A percentile compares a stretch with the other conserved stretches of the same genome.
Evolutionary conservation across 306 rosid genomes (phyloP).

Genomic region (Alnus glutinosa): DNA sequence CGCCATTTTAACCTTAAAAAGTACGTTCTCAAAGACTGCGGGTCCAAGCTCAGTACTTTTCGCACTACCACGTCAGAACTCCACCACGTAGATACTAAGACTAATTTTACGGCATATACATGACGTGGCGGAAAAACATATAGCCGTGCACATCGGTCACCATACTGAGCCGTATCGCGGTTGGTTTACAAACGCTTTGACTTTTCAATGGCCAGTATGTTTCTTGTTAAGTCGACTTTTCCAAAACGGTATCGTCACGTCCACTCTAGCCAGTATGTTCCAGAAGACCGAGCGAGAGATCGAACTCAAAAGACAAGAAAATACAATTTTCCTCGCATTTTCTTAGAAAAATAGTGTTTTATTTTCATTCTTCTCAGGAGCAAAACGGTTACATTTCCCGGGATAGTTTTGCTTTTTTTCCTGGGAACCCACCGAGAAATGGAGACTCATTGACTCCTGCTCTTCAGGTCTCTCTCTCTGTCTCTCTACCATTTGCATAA

Average conservation of each 20-base stretch:
- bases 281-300: slow-evolving; percentile 14
- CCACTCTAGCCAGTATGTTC: not conserved
- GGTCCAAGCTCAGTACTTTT: not conserved
- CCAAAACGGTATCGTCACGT: no score
- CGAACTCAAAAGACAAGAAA: no score
- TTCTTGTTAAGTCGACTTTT: no score
- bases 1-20: slow-evolving; percentile 21
- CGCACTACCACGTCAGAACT: not conserved
- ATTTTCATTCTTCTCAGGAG: not conserved
- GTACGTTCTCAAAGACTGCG: not conserved
- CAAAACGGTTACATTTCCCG: not conserved
- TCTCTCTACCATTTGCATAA: not conserved
- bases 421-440: slow-evolving; percentile 10
- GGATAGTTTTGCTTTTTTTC: slow-evolving; percentile 15
- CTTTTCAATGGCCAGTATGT: not conserved
- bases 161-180: not conserved
- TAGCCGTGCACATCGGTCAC: not conserved
- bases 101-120: rapidly evolving
- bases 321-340: not conserved
- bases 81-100: not conserved
- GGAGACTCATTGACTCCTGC: slow-evolving; percentile 5
- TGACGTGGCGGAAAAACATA: slow-evolving; percentile 11
- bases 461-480: slow-evolving; percentile 36
- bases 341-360: not conserved
- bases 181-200: not conserved